Evolutionary conservation across 2,329 filamentous ascomycete species (phyloP), one percentile per base, ranked within the genome.

Genomic region (Nothomitra cinnamomea): DNA sequence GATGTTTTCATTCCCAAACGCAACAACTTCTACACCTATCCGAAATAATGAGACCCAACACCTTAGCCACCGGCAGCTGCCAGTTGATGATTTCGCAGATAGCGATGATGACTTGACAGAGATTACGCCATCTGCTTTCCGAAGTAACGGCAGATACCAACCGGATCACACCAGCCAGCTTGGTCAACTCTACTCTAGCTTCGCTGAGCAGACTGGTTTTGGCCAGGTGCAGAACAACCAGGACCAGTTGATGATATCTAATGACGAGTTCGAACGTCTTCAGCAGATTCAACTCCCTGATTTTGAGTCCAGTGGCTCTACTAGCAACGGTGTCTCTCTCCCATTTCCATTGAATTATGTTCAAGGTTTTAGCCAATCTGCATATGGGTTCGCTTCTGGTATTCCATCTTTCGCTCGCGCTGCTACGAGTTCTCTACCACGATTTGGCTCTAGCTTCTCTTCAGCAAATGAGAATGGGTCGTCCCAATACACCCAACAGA

Each of bases 311-410:
- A 49, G 12, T 19, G 25, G 13, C 32, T 35, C 45, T 17, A 6
- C 19, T 28, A 13, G 13, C 1, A 48, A 35, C 12, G 12, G 12
- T 19, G 15, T 19, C 19, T 35, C n/a, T 17, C 19, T 49, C 6
- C 45, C 45, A 13, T 49, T 49, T 19, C 45, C 45, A 3, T 35
- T 49, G 32, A 49, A 49, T 35, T 49, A 49, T 24, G 45, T 24
- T 19, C 45, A 49, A 28, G 45, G 32, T 1, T 49, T 35, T 6
- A 10, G 17, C 6, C 24, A 28, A 49, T 49, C 45, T 15, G 10
- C 45, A 6, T 49, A 49, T 35, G 19, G 1, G 17, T 32, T 49
- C 32, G 45, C 24, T 17, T 13, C 24, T n/a, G 15, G 2, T 35
- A 35, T 35, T 12, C 24, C 25, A 19, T 12, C 8, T 28, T 35